phyloP scores from a whole-genome alignment of 2,329 filamentous ascomycete genomes.

The Botrytis cinerea region DNA sequence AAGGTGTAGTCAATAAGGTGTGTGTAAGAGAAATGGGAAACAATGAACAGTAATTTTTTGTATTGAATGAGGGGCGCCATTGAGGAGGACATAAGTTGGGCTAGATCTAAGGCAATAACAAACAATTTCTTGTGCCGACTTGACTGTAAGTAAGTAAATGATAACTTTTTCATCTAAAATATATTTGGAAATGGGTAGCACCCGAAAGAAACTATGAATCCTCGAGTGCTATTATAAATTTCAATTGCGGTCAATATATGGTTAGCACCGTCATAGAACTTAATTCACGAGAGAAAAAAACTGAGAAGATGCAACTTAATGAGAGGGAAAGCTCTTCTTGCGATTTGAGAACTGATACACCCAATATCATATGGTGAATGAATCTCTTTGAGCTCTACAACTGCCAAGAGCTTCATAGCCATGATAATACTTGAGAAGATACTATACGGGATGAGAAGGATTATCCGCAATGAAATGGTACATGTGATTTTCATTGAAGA shows the following conservation, averaged over 20 bases:
- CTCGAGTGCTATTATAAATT: no score
- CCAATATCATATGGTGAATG: no score
- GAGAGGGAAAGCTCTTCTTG: background rate
- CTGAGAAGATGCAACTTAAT: accelerated
- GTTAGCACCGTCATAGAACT: accelerated
- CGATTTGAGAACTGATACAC: no score
- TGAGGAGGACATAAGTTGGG: background rate
- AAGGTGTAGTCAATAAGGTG: background rate
- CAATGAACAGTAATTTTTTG: background rate
- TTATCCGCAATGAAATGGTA: background rate
- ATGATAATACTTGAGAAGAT: background rate
- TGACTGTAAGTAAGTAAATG: no score
- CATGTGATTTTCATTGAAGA: background rate
- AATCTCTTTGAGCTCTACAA: background rate
- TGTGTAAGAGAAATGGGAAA: background rate
- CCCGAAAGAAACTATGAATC: background rate
- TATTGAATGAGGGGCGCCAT: background rate
- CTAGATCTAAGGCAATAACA: background rate
- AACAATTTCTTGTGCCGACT: background rate
- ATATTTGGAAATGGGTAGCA: background rate
- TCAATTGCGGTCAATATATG: background rate
- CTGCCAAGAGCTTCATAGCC: background rate
- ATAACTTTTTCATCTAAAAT: background rate
- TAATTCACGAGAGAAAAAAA: background rate
- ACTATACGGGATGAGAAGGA: background rate